Conservation (phyloP, 2,329 filamentous ascomycete species). For the Periconia sp. region DNA sequence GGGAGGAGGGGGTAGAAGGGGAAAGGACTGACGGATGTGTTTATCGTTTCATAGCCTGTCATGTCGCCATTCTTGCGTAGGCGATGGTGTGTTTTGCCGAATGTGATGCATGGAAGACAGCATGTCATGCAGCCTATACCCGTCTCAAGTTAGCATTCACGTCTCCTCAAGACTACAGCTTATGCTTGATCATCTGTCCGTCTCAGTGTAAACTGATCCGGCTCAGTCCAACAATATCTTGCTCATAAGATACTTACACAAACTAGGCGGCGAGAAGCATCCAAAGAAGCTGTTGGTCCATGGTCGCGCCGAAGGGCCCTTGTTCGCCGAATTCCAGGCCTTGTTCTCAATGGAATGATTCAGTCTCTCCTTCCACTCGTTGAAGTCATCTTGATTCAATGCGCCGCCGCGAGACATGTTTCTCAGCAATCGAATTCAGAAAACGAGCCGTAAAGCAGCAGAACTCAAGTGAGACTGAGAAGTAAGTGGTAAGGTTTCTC, state of each 20-base stretch:
- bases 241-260: slow-evolving; percentile 21
- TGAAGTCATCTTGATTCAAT: slow-evolving; percentile 1
- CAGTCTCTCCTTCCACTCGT: background rate
- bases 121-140: slow-evolving; percentile 10
- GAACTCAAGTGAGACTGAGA: too few species aligned
- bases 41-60: slow-evolving; percentile 38
- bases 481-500: too few species aligned
- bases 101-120: slow-evolving; percentile 41
- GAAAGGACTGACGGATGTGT: slow-evolving; percentile 30
- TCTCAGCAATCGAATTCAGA: too few species aligned
- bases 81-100: slow-evolving; percentile 46
- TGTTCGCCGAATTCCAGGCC: background rate
- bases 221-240: too few species aligned
- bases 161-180: too few species aligned
- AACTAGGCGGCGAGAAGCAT: slow-evolving; percentile 30
- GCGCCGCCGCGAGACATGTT: slow-evolving; percentile 1
- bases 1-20: background rate
- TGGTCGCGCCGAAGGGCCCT: background rate
- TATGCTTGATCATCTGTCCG: too few species aligned
- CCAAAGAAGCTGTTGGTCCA: slow-evolving; percentile 20
- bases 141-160: too few species aligned
- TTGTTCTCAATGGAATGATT: slow-evolving; percentile 1
- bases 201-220: too few species aligned
- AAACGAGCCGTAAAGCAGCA: too few species aligned
- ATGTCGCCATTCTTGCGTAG: slow-evolving; percentile 38